Evolutionary conservation across 2,329 filamentous ascomycete genomes (phyloP).

Genomic region (Pseudocercospora fijiensis): DNA sequence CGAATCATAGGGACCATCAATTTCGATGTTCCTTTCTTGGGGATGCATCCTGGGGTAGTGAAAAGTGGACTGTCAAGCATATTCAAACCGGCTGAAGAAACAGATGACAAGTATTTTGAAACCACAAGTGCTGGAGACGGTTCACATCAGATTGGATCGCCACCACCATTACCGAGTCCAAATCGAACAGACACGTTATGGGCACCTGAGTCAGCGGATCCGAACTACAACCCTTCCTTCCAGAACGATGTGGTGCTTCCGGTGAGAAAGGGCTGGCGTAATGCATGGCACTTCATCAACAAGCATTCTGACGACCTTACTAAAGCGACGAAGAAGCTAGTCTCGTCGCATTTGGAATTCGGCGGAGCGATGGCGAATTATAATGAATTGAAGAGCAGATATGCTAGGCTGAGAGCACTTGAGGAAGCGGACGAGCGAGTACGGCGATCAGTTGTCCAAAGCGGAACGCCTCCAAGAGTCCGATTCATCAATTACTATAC

Average conservation of each 20-base stretch:
- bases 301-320: constrained; percentile 76
- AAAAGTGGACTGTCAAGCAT: constrained; percentile 77
- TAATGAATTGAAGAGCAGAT: constrained; percentile 65
- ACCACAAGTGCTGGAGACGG: background rate
- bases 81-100: constrained; percentile 56
- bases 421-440: constrained; percentile 65
- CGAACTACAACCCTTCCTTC: constrained; percentile 74
- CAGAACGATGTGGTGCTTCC: constrained; percentile 70
- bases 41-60: constrained; percentile 84
- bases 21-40: constrained; percentile 82
- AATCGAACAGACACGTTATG: constrained; percentile 32
- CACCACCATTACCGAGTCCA: constrained; percentile 7
- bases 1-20: constrained; percentile 76
- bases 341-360: constrained; percentile 81
- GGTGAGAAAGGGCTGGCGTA: constrained; percentile 67
- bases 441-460: constrained; percentile 37
- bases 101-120: constrained; percentile 23
- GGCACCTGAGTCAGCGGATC: constrained; percentile 42
- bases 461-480: constrained; percentile 52
- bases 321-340: constrained; percentile 68
- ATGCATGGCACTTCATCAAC: constrained; percentile 70
- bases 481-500: constrained; percentile 91
- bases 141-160: background rate
- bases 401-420: constrained; percentile 66
- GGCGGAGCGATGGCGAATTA: constrained; percentile 78